Base-by-base conservation (phyloP, 2,329 filamentous ascomycete genomes). In the Macroventuria anomochaeta region DNA sequence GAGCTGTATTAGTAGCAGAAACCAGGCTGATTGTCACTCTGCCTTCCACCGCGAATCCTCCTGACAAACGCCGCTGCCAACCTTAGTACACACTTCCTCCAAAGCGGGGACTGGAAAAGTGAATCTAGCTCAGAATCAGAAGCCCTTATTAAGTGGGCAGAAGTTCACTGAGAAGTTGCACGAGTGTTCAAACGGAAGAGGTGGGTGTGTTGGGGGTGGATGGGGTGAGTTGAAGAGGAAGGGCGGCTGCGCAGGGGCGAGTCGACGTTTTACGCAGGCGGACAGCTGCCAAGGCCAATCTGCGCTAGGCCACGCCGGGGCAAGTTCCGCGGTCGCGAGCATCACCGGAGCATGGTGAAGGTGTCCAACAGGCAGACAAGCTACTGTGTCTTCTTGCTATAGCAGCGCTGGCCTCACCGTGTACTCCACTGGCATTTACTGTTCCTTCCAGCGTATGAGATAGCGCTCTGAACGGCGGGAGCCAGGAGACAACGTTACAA, bases 91-190 rank as follows among this genome's bases (percentile, higher is more conserved):
- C 64, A 63, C 62, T 60, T 66, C 62, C 66, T 62, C 58, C 67
- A 67, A 67, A 65, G 65, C 62, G 67, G 62, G 61, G 64, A 64
- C 59, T 62, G 61, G 61, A 61, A 65, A 65, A 58, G 38, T 55
- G 63, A 69, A 65, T 68, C 68, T 71, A 73, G 65, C 61, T 55
- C 67, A 57, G 68, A 61, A 69, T 70, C 69, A 72, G 67, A 72
- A 59, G 69, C 71, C 71, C 71, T 72, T 72, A 71, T 72, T 71
- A 72, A 53, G 62, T 65, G 70, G 71, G 71, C 71, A 57, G 61
- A 59, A 64, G 59, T 64, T 72, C 70, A 73, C 70, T 63, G 63
- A 69, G 61, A 65, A 72, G 69, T 66, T 65, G 63, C 69, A 73
- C 71, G 62, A 57, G 63, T 64, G 54, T 57, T 58, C 61, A 66